These are phyloP conservation scores for Amaranthus tricolor DNA, from an alignment of 179 eudicot species.

Conservation along the genomic window DNA sequence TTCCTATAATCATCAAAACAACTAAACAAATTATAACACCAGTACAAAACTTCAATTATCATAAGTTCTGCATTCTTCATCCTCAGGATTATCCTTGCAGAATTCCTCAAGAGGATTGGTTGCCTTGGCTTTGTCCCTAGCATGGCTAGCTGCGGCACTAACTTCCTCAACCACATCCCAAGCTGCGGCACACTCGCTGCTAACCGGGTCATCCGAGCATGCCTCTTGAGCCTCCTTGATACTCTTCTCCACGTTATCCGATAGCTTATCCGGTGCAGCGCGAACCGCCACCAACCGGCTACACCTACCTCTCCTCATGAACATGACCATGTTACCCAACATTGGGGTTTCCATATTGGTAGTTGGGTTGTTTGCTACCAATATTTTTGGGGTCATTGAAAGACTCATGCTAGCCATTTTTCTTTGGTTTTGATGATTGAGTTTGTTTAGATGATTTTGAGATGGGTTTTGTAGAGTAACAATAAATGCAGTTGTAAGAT, in stretches of 20 bases:
- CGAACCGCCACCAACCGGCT: conserved; percentile 26
- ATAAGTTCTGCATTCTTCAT: conserved; percentile 94
- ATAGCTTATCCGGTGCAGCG: conserved; percentile 61
- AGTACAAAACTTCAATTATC: conserved; percentile 42
- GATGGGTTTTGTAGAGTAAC: background rate
- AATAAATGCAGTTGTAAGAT: background rate
- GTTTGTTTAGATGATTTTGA: background rate
- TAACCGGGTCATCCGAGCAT: conserved; percentile 64
- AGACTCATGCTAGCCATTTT: conserved; percentile 32
- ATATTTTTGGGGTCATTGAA: conserved; percentile 26
- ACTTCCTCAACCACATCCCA: conserved; percentile 99
- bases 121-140: conserved; percentile 68
- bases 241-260: conserved; percentile 71
- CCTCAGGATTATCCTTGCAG: conserved; percentile 89
- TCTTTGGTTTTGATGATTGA: background rate
- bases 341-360: conserved; percentile 25
- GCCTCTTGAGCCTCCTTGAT: conserved; percentile 71
- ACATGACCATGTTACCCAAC: conserved; percentile 38
- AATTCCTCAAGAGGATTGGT: conserved; percentile 65
- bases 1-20: background rate
- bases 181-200: conserved; percentile 92
- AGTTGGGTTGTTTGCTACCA: conserved; percentile 19
- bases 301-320: conserved; percentile 18
- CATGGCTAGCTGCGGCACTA: conserved; percentile 97
- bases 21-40: conserved; percentile 6